A percentile compares a stretch with the other conserved stretches of the same genome.
Conservation (phyloP, 331 rosid species). For the Quercus lobata region DNA sequence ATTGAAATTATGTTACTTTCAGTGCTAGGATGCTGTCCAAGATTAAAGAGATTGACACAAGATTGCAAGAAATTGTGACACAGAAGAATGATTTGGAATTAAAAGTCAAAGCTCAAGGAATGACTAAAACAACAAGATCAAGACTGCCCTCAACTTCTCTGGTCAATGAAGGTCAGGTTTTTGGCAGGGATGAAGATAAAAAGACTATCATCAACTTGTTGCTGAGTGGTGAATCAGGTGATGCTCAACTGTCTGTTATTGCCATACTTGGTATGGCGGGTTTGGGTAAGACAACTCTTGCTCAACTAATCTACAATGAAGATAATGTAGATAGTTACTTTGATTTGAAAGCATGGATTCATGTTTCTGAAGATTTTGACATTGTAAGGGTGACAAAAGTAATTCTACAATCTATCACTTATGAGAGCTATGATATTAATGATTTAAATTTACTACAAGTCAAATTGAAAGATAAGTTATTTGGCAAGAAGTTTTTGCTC, state of each 20-base stretch:
- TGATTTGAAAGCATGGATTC: conserved; percentile 15
- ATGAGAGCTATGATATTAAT: too few relatives aligned
- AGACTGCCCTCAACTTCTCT: not conserved
- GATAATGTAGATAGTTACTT: conserved; percentile 2
- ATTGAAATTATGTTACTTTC: not conserved
- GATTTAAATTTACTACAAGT: too few relatives aligned
- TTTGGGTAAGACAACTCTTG: conserved; percentile 34
- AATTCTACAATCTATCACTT: too few relatives aligned
- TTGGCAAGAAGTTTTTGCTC: too few relatives aligned
- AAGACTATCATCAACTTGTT: too few relatives aligned
- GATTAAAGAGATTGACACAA: too few relatives aligned
- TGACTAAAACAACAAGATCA: not conserved
- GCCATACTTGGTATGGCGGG: conserved; percentile 41
- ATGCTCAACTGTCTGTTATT: conserved; percentile 3
- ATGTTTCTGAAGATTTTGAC: not conserved
- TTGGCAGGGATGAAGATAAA: conserved; percentile 5
- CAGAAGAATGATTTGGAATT: not conserved
- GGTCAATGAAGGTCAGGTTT: not conserved
- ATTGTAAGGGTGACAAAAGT: too few relatives aligned
- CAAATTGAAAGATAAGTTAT: too few relatives aligned
- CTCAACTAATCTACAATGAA: conserved; percentile 21
- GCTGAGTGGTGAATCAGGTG: too few relatives aligned
- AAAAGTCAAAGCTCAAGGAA: not conserved
- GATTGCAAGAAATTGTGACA: too few relatives aligned
- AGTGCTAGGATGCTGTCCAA: not conserved